A percentile compares a stretch with the other conserved stretches of the same genome.
Evolutionary conservation across 2,329 filamentous ascomycete species (phyloP).

Genomic region (Alternaria novae-zelandiae): DNA sequence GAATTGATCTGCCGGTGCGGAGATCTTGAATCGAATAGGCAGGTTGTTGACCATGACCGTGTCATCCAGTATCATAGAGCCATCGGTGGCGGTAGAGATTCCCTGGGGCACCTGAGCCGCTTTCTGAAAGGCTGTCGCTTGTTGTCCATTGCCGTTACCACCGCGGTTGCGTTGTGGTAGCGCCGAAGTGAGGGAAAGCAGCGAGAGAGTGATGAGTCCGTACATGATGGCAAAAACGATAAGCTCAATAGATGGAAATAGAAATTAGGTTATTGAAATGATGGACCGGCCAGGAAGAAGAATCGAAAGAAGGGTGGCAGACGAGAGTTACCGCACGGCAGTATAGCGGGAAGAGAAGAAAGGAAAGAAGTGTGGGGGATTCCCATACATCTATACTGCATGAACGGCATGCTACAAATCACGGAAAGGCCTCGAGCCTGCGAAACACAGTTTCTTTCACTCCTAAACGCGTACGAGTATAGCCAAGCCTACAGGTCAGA

Average conservation of each 20-base stretch:
- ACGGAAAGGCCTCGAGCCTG: background rate
- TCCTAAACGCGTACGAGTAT: conserved; percentile 5
- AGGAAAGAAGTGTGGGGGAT: background rate
- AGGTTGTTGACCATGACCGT: conserved; percentile 63
- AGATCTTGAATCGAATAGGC: conserved; percentile 63
- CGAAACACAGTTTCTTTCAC: background rate
- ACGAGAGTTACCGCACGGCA: conserved; percentile 8
- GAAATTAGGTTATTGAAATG: conserved; percentile 21
- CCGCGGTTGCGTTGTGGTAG: conserved; percentile 34
- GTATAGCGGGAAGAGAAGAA: conserved; percentile 10
- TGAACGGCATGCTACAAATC: background rate
- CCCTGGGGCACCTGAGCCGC: conserved; percentile 45
- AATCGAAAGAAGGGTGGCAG: conserved; percentile 6
- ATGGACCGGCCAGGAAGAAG: conserved; percentile 38
- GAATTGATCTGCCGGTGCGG: conserved; percentile 62
- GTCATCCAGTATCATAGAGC: conserved; percentile 62
- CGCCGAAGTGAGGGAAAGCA: conserved; percentile 30
- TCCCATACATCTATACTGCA: background rate
- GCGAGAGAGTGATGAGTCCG: conserved; percentile 16
- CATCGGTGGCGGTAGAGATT: conserved; percentile 57
- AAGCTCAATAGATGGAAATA: conserved; percentile 4
- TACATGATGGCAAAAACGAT: conserved; percentile 9
- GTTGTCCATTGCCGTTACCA: conserved; percentile 4
- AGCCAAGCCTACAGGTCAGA: conserved; percentile 26
- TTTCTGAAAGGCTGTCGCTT: conserved; percentile 41